A percentile compares a stretch with the other conserved stretches of the same genome.
These are phyloP conservation scores for Geotrichum restrictum DNA, from an alignment of 1,139 yeast genomes.

Conservation along the genomic window DNA sequence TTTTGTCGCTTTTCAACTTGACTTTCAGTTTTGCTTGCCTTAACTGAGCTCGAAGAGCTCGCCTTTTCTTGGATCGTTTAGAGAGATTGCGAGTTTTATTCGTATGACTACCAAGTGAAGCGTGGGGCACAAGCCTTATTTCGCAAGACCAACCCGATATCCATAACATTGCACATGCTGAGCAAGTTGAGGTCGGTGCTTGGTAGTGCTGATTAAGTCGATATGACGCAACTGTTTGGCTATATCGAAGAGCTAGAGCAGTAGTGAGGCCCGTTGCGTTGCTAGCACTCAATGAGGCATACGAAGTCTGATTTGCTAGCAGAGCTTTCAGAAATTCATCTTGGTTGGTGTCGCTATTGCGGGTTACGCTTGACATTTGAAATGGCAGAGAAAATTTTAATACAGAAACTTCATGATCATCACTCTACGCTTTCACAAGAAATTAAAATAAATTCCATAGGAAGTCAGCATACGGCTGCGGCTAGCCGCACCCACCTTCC, in stretches of 20 bases:
- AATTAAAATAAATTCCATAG: too few species aligned
- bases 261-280: neutral
- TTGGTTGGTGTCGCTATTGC: neutral
- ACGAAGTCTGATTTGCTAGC: slow-evolving; percentile 1
- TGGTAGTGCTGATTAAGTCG: neutral
- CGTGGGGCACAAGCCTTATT: neutral
- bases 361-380: too few species aligned
- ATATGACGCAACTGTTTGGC: neutral
- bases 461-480: too few species aligned
- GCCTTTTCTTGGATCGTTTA: neutral
- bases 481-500: too few species aligned
- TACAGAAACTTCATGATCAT: too few species aligned
- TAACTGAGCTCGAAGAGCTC: neutral
- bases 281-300: neutral
- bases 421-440: too few species aligned
- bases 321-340: neutral
- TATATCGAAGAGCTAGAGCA: slow-evolving; percentile 2
- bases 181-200: neutral
- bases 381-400: too few species aligned
- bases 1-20: neutral
- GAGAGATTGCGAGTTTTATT: neutral
- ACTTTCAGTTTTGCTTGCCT: neutral
- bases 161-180: slow-evolving; percentile 2
- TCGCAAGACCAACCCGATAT: slow-evolving; percentile 1
- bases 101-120: neutral